Base-by-base conservation (phyloP, 208 protist species). In the Trypanosoma mega region DNA sequence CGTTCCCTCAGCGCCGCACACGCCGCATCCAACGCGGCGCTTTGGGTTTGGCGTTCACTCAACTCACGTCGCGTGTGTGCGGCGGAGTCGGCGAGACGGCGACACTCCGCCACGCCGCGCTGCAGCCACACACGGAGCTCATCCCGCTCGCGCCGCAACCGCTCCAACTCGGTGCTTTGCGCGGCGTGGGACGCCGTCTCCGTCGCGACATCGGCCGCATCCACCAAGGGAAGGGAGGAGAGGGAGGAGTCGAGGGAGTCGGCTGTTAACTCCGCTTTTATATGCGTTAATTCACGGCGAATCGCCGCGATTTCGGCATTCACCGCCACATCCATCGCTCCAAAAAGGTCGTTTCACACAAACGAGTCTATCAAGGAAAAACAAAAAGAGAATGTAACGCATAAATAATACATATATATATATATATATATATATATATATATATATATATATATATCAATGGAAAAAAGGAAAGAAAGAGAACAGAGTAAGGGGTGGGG, bases 11-110 rank as follows among this genome's bases (percentile, higher is more conserved):
- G 23, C 33, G 55, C 52, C n/a, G 7, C 31, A n/a, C 47, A 24
- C 31, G 57, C 30, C 9, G 18, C 44, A 14, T 58, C 34, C 24
- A 33, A 50, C 21, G 53, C 48, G 3, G 24, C 3, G 27, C 60
- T 54, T 36, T 45, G 29, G 16, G 21, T 24, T 30, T 74, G 54
- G 5, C 30, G 5, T 18, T 64, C 54, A 7, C 53, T 21, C 16
- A 77, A 34, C 7, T 62, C 66, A 1, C 31, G 29, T 43, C 60
- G 45, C n/a, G 68, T 46, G 2, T 18, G 34, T 9, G 18, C 9
- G 34, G 71, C 66, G 31, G 74, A 64, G 16, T 77, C 71, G 11
- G 71, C 71, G 7, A 77, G 65, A 33, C 71, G 71, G 21, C 65
- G 52, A 21, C 65, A 77, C 44, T 77, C 71, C 12, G 1, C 43